phyloP scores from a whole-genome alignment of 495 filamentous ascomycete species.

The Aspergillus bertholletiae region DNA sequence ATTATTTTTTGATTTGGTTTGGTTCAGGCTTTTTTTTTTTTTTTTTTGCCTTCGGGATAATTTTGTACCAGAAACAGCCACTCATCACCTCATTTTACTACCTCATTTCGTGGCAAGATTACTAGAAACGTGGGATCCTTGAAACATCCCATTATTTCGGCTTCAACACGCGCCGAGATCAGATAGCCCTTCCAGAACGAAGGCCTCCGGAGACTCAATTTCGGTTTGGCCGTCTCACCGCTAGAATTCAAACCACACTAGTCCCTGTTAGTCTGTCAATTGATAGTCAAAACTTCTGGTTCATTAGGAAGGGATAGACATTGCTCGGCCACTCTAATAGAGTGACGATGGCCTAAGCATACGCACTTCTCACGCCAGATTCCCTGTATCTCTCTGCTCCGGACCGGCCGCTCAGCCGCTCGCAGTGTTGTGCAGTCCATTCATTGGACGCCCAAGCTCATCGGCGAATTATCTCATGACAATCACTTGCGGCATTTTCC shows the following conservation, averaged over 20 bases:
- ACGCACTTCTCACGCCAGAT: constrained; percentile 7
- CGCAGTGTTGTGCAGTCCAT: background rate
- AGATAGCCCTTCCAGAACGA: background rate
- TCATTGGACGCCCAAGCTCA: constrained; percentile 2
- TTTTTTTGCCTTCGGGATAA: too few relatives aligned
- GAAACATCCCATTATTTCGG: too few relatives aligned
- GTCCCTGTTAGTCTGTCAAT: background rate
- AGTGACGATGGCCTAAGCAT: constrained; percentile 7
- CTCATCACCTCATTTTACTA: too few relatives aligned
- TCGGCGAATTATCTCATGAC: background rate
- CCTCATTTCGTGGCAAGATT: too few relatives aligned
- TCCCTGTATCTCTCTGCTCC: background rate
- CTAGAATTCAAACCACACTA: background rate
- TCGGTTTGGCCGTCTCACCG: background rate
- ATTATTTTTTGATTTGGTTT: too few relatives aligned
- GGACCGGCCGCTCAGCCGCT: background rate
- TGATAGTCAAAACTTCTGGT: background rate
- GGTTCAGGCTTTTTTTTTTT: too few relatives aligned
- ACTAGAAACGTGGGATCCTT: too few relatives aligned
- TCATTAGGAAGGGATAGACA: background rate
- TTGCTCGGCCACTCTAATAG: too few relatives aligned
- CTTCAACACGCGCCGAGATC: background rate
- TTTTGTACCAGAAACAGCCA: too few relatives aligned
- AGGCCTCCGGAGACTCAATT: background rate
- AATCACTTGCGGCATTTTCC: background rate